phyloP scores from a whole-genome alignment of 371 early-diverging fungal species.

The Syncephalis fuscata region DNA sequence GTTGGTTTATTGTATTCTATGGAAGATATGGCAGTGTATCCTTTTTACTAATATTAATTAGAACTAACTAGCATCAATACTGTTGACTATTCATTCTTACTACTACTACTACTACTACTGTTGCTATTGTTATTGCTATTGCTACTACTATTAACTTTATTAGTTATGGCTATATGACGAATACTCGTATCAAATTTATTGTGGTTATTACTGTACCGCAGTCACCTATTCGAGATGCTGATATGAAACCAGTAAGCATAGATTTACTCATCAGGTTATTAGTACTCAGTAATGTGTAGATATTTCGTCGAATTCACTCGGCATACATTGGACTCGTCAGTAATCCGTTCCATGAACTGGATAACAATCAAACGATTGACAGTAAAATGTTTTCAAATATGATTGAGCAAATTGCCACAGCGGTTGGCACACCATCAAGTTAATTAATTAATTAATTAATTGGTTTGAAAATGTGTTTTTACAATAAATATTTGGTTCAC shows the following conservation, averaged over 20 bases:
- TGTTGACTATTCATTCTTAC: no score
- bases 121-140: neutral
- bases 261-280: neutral
- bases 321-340: slow-evolving; percentile 61
- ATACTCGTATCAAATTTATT: slow-evolving; percentile 66
- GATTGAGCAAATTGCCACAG: slow-evolving; percentile 29
- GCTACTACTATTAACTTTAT: neutral
- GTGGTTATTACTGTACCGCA: slow-evolving; percentile 60
- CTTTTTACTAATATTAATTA: neutral
- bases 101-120: neutral
- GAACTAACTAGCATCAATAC: no score
- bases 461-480: no score
- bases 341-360: slow-evolving; percentile 66
- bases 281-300: slow-evolving; percentile 15
- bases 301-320: slow-evolving; percentile 62
- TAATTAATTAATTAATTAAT: no score
- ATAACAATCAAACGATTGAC: slow-evolving; percentile 30
- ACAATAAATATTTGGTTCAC: no score
- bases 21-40: slow-evolving; percentile 70
- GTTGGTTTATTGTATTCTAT: slow-evolving; percentile 70
- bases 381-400: slow-evolving; percentile 33
- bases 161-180: slow-evolving; percentile 74
- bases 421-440: slow-evolving; percentile 1
- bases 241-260: slow-evolving; percentile 59
- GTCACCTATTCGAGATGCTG: slow-evolving; percentile 54